Percentiles rank a stretch among this genome's conserved stretches.
These are phyloP conservation scores for Syncephalis fuscata DNA, from an alignment of 371 early-diverging fungal genomes.

Conservation along the genomic window DNA sequence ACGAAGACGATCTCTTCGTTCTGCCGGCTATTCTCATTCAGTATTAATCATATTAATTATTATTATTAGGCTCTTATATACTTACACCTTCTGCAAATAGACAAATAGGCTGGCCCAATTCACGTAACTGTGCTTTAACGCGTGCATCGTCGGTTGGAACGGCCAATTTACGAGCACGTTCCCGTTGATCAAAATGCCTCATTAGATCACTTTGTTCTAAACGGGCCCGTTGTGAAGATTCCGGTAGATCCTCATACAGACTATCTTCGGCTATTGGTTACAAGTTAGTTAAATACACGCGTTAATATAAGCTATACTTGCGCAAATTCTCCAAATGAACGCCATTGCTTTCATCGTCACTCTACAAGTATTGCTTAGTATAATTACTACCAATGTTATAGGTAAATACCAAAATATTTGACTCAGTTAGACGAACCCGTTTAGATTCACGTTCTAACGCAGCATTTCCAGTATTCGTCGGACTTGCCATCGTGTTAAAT, in stretches of 20 bases:
- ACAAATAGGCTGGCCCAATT: conserved; percentile 70
- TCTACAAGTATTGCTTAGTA: too few relatives aligned
- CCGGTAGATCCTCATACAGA: neutral
- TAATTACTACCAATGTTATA: too few relatives aligned
- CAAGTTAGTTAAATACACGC: too few relatives aligned
- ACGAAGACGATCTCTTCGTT: conserved; percentile 72
- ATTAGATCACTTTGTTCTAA: conserved; percentile 48
- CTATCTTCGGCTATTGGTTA: neutral
- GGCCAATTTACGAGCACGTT: conserved; percentile 58
- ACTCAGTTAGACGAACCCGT: too few relatives aligned
- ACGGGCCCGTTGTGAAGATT: neutral
- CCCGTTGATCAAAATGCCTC: conserved; percentile 73
- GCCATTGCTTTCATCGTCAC: too few relatives aligned
- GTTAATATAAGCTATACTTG: too few relatives aligned
- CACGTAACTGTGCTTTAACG: conserved; percentile 59
- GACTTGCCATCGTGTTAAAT: too few relatives aligned
- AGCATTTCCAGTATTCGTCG: too few relatives aligned
- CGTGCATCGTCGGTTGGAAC: conserved; percentile 85
- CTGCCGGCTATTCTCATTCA: conserved; percentile 46
- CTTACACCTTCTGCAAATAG: conserved; percentile 88
- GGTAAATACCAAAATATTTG: too few relatives aligned
- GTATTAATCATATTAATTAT: neutral
- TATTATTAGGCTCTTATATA: neutral
- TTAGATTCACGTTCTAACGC: too few relatives aligned
- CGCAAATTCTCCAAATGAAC: too few relatives aligned